These are phyloP conservation scores for Aspergillus terreus DNA, from an alignment of 2,329 filamentous ascomycete genomes.

Conservation along the genomic window DNA sequence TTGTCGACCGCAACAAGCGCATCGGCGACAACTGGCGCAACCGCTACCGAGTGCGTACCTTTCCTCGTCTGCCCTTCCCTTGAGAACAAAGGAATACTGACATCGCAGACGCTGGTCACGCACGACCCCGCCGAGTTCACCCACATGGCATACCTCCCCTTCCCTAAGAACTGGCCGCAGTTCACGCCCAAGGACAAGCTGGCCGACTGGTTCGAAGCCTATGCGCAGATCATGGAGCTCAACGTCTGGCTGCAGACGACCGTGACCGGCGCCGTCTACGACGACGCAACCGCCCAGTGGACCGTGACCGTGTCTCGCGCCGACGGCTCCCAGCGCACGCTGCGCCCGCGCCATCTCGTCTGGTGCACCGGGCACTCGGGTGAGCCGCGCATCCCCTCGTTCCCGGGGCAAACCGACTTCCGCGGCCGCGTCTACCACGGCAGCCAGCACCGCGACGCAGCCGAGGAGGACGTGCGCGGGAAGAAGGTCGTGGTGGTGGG, in stretches of 20 bases:
- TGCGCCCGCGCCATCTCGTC: slow-evolving; percentile 45
- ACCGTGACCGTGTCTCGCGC: slow-evolving; percentile 29
- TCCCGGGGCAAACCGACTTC: slow-evolving; percentile 41
- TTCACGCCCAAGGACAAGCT: slow-evolving; percentile 48
- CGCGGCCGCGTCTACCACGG: slow-evolving; percentile 45
- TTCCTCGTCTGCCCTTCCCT: not conserved
- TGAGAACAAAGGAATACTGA: not conserved
- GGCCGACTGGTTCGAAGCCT: slow-evolving; percentile 48
- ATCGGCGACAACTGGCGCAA: slow-evolving; percentile 51
- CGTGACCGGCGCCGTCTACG: slow-evolving; percentile 38
- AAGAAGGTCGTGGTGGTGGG: slow-evolving; percentile 50
- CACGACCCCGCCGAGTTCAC: slow-evolving; percentile 41
- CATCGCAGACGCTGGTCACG: slow-evolving; percentile 31
- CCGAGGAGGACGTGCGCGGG: slow-evolving; percentile 29
- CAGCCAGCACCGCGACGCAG: slow-evolving; percentile 40
- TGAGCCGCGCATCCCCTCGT: slow-evolving; percentile 39
- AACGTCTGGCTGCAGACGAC: slow-evolving; percentile 44
- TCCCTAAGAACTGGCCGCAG: slow-evolving; percentile 41
- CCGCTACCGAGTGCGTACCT: slow-evolving; percentile 41
- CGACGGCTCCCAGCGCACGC: slow-evolving; percentile 24
- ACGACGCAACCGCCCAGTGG: slow-evolving; percentile 38
- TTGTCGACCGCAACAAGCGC: slow-evolving; percentile 44
- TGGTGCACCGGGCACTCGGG: slow-evolving; percentile 47
- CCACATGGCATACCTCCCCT: slow-evolving; percentile 38
- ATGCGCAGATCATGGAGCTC: slow-evolving; percentile 48